Evolutionary conservation across 352 stramenopile genomes (phyloP), one percentile per base, ranked within the genome.

Genomic region (Thalassiosira oceanica): DNA sequence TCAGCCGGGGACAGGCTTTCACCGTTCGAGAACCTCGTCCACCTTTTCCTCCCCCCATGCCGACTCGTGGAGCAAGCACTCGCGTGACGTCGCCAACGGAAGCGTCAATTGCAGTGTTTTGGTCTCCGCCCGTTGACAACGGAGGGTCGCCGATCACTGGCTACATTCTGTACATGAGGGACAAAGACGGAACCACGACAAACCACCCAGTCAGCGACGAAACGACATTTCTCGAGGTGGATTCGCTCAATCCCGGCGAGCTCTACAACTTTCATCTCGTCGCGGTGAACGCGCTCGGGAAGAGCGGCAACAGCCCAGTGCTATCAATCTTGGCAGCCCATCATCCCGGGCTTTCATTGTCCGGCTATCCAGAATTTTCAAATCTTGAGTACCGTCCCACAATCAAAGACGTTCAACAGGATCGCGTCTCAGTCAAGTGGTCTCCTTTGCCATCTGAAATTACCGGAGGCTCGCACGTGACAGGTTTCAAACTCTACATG

Each of bases 401-500:
- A 2, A 83, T 81, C 18, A 41, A 65, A 11, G 75, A 87, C 18
- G 60, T 85, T 20, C 57, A 79, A 54, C 72, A 87, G 63, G 78
- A 57, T 21, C 65, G 52, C 2, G 57, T 87, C 4, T 65, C 90
- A 46, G 88, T 89, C n/a, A 81, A 84, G 16, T 95, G 92, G 16
- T 89, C 87, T 1, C 87, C 85, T 44, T 86, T 93, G 3, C 87
- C 94, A 0, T 84, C 87, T 36, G 74, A 83, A 8, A 77, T 77
- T 36, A 71, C 70, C 44, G 80, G 80, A 60, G 80, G 84, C 8
- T 83, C 75, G 52, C 70, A 80, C 18, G 70, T 90, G 23, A 92
- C 95, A 3, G 94, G 93, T 0, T 98, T 97, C 84, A 93, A 93
- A 39, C 42, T 98, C 8, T 98, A 96, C 86, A 80, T 95, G 55